These are phyloP conservation scores for Fusarium buharicum DNA, from an alignment of 2,329 filamentous ascomycete genomes.

Conservation along the genomic window DNA sequence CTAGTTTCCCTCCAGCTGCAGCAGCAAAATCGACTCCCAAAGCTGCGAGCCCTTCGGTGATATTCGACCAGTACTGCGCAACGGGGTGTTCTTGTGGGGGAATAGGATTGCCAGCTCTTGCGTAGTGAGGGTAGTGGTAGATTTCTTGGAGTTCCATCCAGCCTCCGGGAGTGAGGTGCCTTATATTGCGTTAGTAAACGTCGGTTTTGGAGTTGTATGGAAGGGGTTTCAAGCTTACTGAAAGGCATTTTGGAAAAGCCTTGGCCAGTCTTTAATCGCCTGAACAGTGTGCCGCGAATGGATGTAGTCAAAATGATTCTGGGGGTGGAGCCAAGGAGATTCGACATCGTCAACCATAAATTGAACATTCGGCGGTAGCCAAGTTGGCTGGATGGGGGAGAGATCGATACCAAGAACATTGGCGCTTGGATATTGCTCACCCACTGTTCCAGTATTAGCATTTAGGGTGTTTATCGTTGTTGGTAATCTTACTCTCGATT, in stretches of 20 bases:
- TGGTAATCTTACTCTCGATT: conserved; percentile 58
- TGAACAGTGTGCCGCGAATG: conserved; percentile 67
- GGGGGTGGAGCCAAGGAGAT: conserved; percentile 64
- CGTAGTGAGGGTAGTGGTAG: conserved; percentile 59
- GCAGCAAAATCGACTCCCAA: conserved; percentile 61
- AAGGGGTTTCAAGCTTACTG: conserved; percentile 26
- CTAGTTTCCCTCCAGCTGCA: conserved; percentile 55
- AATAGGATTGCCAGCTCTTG: conserved; percentile 53
- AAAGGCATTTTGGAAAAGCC: conserved; percentile 53
- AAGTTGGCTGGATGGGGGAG: conserved; percentile 61
- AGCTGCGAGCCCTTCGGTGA: conserved; percentile 56
- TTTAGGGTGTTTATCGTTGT: neutral
- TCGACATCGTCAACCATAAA: conserved; percentile 69
- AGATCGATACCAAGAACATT: conserved; percentile 59
- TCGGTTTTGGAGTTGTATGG: neutral
- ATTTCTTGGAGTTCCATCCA: conserved; percentile 68
- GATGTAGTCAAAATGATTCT: conserved; percentile 68
- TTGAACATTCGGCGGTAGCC: conserved; percentile 65
- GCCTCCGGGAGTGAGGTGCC: conserved; percentile 63
- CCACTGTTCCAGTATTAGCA: conserved; percentile 53
- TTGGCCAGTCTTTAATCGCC: conserved; percentile 66
- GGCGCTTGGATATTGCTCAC: conserved; percentile 56
- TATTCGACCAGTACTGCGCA: conserved; percentile 58
- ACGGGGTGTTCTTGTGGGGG: conserved; percentile 53
- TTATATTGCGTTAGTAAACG: conserved; percentile 36